phyloP scores from a whole-genome alignment of 768 basidiomycete species.

The Mycena pura region DNA sequence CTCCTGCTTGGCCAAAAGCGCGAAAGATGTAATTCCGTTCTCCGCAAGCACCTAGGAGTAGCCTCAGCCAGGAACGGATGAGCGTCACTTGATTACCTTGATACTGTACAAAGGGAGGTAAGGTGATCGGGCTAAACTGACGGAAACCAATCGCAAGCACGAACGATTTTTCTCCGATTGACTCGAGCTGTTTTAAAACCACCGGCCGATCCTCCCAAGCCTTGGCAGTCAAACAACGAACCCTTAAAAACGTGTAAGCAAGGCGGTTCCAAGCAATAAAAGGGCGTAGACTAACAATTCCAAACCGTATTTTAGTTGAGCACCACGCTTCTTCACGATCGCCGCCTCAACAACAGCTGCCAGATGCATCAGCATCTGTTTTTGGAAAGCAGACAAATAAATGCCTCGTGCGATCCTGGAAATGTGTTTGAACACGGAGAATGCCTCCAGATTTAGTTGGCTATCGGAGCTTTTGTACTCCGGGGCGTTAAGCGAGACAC shows the following conservation, averaged over 20 bases:
- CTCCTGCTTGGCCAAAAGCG: constrained; percentile 59
- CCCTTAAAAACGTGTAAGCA: constrained; percentile 43
- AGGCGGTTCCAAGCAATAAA: not conserved
- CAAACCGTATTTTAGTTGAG: constrained; percentile 72
- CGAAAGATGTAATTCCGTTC: constrained; percentile 71
- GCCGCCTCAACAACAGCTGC: constrained; percentile 83
- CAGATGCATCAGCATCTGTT: constrained; percentile 3
- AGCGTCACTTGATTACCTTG: constrained; percentile 33
- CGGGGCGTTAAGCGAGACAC: constrained; percentile 68
- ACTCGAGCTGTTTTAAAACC: constrained; percentile 85
- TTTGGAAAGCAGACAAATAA: not conserved
- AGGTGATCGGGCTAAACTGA: not conserved
- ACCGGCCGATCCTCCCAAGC: constrained; percentile 92
- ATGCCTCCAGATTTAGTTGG: constrained; percentile 74
- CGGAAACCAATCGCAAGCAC: constrained; percentile 36
- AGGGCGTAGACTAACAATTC: constrained; percentile 78
- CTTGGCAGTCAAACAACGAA: constrained; percentile 80
- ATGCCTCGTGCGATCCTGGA: constrained; percentile 78
- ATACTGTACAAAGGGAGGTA: constrained; percentile 34
- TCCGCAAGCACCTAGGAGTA: constrained; percentile 70
- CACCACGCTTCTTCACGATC: constrained; percentile 66
- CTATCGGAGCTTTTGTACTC: constrained; percentile 79
- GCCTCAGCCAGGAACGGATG: not conserved
- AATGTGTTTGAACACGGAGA: constrained; percentile 76
- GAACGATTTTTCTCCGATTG: constrained; percentile 93